Evolutionary conservation across 345 rosid species (phyloP), one percentile per base, ranked within the genome.

Genomic region (Gossypium stocksii): DNA sequence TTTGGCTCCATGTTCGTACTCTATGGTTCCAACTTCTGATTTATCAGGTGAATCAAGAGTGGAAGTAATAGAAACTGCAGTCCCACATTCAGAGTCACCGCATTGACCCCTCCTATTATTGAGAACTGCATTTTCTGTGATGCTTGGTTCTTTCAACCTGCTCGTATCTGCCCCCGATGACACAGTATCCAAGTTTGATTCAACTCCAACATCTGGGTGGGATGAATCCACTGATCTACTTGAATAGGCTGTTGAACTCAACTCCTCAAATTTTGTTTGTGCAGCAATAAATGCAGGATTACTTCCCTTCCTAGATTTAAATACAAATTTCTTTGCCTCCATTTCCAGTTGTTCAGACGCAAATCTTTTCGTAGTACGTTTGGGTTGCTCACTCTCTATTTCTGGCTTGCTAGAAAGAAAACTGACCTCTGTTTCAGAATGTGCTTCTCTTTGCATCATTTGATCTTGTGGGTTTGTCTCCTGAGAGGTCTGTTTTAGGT

Each of bases 51-150:
- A 89, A 79, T 91, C 99, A 54, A 95, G 96, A 45, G 98, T 89
- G 41, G 97, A 92, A 67, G 96, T 81, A 73, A 95, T 86, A 76
- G 98, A 92, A 53, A 95, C 94, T 76, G 93, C 97, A 3, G 97
- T 89, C 71, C 97, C 94, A 74, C 98, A 88, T 76, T 94, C 98
- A 69, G 98, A 94, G 45, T 86, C 89, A 78, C 84, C 83, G 58
- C 78, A 73, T 70, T 82, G 90, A 54, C 58, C 83, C 82, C 76
- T 80, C 22, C 76, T 23, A 70, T 62, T 73, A 59, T 68, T 38
- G 20, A 63, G 46, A 22, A 52, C 17, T 41, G 63, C 65, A 74
- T 54, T 66, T 66, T 66, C 65, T 4, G 34, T 5, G 25, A 66
- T 41, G 56, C 56, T 65, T 51, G 34, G 71, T 20, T 74, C 64